Conservation (phyloP, 495 filamentous ascomycete species). For the Hypoxylon perforatum region DNA sequence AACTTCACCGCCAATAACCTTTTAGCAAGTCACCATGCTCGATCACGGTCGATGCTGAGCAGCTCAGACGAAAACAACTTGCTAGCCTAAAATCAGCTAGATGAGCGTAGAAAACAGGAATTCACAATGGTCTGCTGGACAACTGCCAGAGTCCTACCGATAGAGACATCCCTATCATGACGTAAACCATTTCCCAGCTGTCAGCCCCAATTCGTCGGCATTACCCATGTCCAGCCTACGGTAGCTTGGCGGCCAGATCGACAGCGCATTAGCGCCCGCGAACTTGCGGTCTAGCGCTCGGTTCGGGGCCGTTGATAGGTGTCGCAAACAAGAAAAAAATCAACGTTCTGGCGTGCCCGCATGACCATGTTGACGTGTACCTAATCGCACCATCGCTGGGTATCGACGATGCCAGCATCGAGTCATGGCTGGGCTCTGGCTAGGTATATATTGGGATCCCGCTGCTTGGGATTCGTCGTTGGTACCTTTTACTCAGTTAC, state of each 20-base stretch:
- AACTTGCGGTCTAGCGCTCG: constrained; percentile 33
- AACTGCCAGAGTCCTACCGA: not conserved
- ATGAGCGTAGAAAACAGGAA: not conserved
- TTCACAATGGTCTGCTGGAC: not conserved
- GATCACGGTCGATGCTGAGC: no score
- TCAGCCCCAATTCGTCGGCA: constrained; percentile 39
- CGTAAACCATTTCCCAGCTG: constrained; percentile 23
- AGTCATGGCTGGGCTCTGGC: constrained; percentile 13
- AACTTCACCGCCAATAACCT: no score
- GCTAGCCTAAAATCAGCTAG: no score
- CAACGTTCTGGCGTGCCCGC: constrained; percentile 18
- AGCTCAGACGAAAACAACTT: no score
- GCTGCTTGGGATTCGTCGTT: not conserved
- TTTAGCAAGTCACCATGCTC: no score
- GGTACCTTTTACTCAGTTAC: not conserved
- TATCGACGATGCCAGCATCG: constrained; percentile 19
- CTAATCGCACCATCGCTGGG: constrained; percentile 3
- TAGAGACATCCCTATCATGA: constrained; percentile 17
- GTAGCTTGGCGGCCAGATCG: constrained; percentile 26
- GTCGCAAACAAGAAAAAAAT: constrained; percentile 24
- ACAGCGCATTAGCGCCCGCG: constrained; percentile 32
- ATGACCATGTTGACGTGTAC: constrained; percentile 40
- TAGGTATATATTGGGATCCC: constrained; percentile 16
- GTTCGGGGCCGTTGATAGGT: constrained; percentile 16
- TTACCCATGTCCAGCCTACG: constrained; percentile 19